Percentiles rank a stretch among this genome's conserved stretches.
Conservation (phyloP, 192 early-diverging fungal genomes). For the Entophlyctis luteolus region DNA sequence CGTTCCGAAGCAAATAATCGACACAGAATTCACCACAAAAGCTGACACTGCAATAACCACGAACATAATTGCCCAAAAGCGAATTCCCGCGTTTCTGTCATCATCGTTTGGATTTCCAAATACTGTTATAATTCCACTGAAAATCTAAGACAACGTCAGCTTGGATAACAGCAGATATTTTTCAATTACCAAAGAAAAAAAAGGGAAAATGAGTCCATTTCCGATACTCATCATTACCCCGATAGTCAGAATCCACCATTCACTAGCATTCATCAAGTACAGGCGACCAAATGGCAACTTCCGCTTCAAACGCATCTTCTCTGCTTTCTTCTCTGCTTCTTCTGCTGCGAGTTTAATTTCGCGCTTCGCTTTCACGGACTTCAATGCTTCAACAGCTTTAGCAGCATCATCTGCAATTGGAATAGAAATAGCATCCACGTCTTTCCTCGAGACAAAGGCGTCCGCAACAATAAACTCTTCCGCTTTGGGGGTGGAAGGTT, state of each 20-base stretch:
- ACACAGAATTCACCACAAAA: slow-evolving; percentile 49
- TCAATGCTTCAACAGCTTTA: not conserved
- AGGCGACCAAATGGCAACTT: slow-evolving; percentile 25
- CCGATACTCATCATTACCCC: slow-evolving; percentile 55
- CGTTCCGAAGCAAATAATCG: slow-evolving; percentile 44
- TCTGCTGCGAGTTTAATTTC: slow-evolving; percentile 17
- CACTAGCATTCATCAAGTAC: slow-evolving; percentile 42
- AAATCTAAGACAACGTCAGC: slow-evolving; percentile 36
- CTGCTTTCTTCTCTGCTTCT: slow-evolving; percentile 29
- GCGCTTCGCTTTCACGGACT: not conserved
- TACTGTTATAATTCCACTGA: slow-evolving; percentile 42
- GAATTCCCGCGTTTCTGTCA: slow-evolving; percentile 33
- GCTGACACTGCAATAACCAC: slow-evolving; percentile 56
- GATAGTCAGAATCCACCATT: slow-evolving; percentile 44
- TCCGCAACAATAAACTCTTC: slow-evolving; percentile 32
- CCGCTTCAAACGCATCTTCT: slow-evolving; percentile 16
- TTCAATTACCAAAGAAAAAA: slow-evolving; percentile 32
- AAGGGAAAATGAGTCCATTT: slow-evolving; percentile 51
- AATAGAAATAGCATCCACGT: slow-evolving; percentile 18
- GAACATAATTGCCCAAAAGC: slow-evolving; percentile 62
- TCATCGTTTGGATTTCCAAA: slow-evolving; percentile 33
- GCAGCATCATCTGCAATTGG: not conserved
- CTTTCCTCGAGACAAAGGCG: slow-evolving; percentile 25
- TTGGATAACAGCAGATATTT: not conserved
- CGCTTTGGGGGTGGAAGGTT: not conserved